Conservation (phyloP, 345 rosid species). For the Eucalyptus virginea region DNA sequence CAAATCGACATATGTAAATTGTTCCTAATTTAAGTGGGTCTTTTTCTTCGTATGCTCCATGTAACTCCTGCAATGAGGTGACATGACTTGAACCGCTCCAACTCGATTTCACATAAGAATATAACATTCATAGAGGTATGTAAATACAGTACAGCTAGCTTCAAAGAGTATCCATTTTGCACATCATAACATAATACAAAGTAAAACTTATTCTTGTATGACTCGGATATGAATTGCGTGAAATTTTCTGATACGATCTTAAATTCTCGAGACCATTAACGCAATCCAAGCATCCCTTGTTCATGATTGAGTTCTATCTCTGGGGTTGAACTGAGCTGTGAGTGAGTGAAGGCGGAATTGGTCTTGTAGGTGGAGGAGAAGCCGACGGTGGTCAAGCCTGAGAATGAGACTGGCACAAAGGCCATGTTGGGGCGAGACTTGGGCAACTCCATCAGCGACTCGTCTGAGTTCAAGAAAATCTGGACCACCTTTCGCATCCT, state of each 20-base stretch:
- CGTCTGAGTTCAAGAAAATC: conserved; percentile 14
- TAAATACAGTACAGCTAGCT: neutral
- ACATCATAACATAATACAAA: neutral
- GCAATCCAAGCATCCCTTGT: neutral
- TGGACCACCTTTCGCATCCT: conserved; percentile 25
- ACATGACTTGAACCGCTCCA: neutral
- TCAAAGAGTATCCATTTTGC: neutral
- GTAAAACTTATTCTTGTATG: neutral
- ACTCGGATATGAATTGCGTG: neutral
- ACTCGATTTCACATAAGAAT: conserved; percentile 11
- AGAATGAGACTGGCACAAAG: conserved; percentile 4
- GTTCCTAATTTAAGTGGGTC: neutral
- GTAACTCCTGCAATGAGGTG: neutral
- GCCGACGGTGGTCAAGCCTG: neutral
- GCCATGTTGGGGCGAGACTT: conserved; percentile 4
- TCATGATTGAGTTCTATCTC: neutral
- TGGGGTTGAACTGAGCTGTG: neutral
- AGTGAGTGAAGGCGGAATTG: neutral
- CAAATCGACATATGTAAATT: neutral
- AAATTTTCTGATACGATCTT: neutral
- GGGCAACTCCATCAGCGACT: conserved; percentile 16
- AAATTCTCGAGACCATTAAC: neutral
- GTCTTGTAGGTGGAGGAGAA: neutral
- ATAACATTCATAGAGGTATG: neutral
- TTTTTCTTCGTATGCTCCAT: neutral